phyloP scores from a whole-genome alignment of 805 yeast species.

The Teunomyces panamensis region DNA sequence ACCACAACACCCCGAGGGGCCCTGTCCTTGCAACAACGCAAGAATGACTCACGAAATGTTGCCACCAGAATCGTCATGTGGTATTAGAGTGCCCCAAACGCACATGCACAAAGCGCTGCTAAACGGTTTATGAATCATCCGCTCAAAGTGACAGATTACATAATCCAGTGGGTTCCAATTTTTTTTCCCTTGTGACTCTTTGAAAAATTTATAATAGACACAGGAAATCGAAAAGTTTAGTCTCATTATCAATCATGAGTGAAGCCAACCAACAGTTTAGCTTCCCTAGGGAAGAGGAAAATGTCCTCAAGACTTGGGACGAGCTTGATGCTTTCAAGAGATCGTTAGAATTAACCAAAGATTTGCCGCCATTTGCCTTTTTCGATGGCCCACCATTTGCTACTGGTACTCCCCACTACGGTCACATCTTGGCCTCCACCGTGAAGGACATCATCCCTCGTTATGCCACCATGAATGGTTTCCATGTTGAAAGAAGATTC shows the following conservation, averaged over 20 bases:
- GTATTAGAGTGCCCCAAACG: background rate
- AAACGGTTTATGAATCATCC: too few relatives aligned
- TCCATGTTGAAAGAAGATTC: conserved; percentile 92
- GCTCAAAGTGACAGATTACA: background rate
- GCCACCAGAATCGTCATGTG: background rate
- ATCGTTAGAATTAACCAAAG: conserved; percentile 78
- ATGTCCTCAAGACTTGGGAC: conserved; percentile 76
- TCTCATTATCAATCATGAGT: background rate
- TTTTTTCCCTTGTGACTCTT: conserved; percentile 3
- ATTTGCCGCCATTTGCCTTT: conserved; percentile 82
- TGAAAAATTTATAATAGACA: background rate
- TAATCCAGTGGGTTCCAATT: background rate
- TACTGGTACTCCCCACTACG: conserved; percentile 98
- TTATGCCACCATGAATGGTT: conserved; percentile 97
- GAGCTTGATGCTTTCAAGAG: conserved; percentile 93
- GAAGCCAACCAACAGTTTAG: conserved; percentile 42
- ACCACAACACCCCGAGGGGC: conserved; percentile 39
- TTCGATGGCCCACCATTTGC: conserved; percentile 99
- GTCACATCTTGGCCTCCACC: conserved; percentile 95
- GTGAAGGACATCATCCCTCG: conserved; percentile 97
- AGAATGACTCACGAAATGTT: background rate
- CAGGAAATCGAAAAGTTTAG: background rate
- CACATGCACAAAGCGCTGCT: too few relatives aligned
- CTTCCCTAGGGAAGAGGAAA: conserved; percentile 89
- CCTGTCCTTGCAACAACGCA: background rate